Evolutionary conservation across 2,329 filamentous ascomycete species (phyloP).

Genomic region (Emericellopsis cladophorae): DNA sequence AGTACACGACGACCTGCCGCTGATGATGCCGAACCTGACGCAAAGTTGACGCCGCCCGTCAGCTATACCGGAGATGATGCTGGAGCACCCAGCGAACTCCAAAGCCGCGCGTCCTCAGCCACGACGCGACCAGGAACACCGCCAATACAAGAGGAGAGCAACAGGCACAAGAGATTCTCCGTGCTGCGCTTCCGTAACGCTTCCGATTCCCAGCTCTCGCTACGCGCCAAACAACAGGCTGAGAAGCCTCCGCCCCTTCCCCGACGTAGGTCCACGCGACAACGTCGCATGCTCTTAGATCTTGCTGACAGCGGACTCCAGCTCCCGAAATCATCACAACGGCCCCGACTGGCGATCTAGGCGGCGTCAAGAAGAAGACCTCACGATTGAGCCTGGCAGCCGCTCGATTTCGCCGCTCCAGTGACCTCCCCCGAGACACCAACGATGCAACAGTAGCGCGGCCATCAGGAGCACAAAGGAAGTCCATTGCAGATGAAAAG

Average conservation of each 20-base stretch:
- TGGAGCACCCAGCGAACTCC: slow-evolving; percentile 4
- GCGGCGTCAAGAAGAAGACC: slow-evolving; percentile 38
- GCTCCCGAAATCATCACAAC: slow-evolving; percentile 79
- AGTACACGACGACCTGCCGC: slow-evolving; percentile 34
- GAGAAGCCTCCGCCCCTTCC: slow-evolving; percentile 44
- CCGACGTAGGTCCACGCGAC: slow-evolving; percentile 31
- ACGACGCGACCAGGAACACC: slow-evolving; percentile 30
- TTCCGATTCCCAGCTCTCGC: slow-evolving; percentile 79
- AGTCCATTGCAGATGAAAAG: slow-evolving; percentile 31
- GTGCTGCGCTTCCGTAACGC: slow-evolving; percentile 82
- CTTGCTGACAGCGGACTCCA: slow-evolving; percentile 14
- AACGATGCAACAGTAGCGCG: slow-evolving; percentile 9
- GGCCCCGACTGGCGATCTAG: slow-evolving; percentile 61
- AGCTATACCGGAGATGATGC: slow-evolving; percentile 1
- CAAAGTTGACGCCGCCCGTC: background rate
- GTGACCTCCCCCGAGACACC: slow-evolving; percentile 25
- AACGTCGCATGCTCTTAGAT: background rate
- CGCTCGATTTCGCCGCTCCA: slow-evolving; percentile 37
- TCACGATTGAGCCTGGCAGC: slow-evolving; percentile 41
- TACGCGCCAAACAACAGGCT: slow-evolving; percentile 57
- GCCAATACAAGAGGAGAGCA: slow-evolving; percentile 39
- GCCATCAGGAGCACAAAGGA: slow-evolving; percentile 10
- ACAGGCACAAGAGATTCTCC: slow-evolving; percentile 49
- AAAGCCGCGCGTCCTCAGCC: slow-evolving; percentile 10
- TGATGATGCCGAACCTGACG: slow-evolving; percentile 1